These are phyloP conservation scores for Pyrenophora seminiperda DNA, from an alignment of 2,329 filamentous ascomycete species.

Conservation along the genomic window DNA sequence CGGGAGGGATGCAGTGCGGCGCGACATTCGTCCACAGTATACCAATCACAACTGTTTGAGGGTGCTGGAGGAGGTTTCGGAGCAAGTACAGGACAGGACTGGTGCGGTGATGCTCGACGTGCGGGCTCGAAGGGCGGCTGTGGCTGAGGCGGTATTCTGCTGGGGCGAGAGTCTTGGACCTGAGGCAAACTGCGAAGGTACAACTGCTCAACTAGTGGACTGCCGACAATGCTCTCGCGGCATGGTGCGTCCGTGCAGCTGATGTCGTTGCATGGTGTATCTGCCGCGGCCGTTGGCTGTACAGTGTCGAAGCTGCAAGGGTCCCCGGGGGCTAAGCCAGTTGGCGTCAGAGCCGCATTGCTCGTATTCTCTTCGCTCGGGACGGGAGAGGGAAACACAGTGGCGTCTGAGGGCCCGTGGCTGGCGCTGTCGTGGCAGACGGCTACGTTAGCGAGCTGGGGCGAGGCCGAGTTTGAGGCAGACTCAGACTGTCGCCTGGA, in stretches of 20 bases:
- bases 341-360: not conserved
- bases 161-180: not conserved
- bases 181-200: slow-evolving; percentile 13
- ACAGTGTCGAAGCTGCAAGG: too few species aligned
- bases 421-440: slow-evolving; percentile 5
- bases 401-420: slow-evolving; percentile 16
- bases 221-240: not conserved
- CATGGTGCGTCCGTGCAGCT: not conserved
- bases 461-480: slow-evolving; percentile 43
- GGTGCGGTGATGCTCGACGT: not conserved
- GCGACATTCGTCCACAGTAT: slow-evolving; percentile 19
- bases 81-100: not conserved
- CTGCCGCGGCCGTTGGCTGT: not conserved
- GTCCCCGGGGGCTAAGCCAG: too few species aligned
- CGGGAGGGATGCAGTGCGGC: slow-evolving; percentile 12
- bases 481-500: slow-evolving; percentile 17
- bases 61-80: not conserved
- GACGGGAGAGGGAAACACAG: slow-evolving; percentile 65
- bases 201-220: too few species aligned
- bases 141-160: slow-evolving; percentile 9
- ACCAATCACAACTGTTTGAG: slow-evolving; percentile 14
- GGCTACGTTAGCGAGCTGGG: slow-evolving; percentile 39
- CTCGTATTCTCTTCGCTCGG: slow-evolving; percentile 60
- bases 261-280: not conserved
- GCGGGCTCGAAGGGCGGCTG: slow-evolving; percentile 7